Conservation (phyloP, 345 rosid species). For the Lepidium aucheri region DNA sequence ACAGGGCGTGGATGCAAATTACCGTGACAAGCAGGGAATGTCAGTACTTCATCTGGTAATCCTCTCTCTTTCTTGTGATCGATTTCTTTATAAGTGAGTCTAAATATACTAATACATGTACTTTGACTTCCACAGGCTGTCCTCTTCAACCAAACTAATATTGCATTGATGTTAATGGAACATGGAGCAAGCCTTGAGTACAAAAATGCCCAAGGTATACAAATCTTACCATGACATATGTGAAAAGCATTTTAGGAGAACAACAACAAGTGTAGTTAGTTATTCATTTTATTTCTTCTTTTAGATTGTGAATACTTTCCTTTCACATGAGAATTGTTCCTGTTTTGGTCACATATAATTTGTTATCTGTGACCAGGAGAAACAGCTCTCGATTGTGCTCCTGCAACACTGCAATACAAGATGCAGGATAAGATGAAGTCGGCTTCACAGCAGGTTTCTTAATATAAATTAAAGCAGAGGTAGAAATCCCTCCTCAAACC, state of each 20-base stretch:
- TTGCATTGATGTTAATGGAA: constrained; percentile 72
- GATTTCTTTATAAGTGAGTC: neutral
- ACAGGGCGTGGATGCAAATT: constrained; percentile 92
- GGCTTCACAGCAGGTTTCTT: neutral
- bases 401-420: constrained; percentile 75
- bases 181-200: constrained; percentile 70
- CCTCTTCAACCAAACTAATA: constrained; percentile 71
- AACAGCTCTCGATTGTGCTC: constrained; percentile 89
- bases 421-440: constrained; percentile 51
- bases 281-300: neutral
- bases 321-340: neutral
- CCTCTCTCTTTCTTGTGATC: neutral
- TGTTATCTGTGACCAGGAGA: constrained; percentile 40
- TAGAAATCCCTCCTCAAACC: neutral
- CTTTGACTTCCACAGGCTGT: constrained; percentile 44
- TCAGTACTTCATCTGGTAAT: constrained; percentile 85
- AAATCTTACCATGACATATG: neutral
- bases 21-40: constrained; percentile 79
- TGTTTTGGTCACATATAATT: neutral
- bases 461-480: neutral
- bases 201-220: constrained; percentile 86
- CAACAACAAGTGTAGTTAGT: neutral
- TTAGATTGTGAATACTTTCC: neutral
- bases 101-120: neutral
- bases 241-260: neutral